A percentile compares a stretch with the other conserved stretches of the same genome.
Evolutionary conservation across 345 rosid genomes (phyloP).

Genomic region (Populus tremula): DNA sequence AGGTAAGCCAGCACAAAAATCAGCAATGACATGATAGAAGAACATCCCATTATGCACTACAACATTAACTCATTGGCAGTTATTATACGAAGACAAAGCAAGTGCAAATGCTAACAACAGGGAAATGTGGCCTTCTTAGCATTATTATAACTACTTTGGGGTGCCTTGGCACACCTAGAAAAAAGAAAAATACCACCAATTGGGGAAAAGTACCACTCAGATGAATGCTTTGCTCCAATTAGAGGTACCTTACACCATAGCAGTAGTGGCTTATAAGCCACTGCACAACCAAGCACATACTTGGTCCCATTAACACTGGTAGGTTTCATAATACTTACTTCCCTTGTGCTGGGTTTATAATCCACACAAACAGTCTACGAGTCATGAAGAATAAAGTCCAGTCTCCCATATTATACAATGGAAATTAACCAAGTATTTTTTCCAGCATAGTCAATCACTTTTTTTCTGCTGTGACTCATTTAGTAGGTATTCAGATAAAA

Average conservation of each 20-base stretch:
- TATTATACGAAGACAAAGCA: not conserved
- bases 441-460: not conserved
- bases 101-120: not conserved
- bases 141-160: not conserved
- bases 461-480: not conserved
- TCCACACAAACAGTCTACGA: not conserved
- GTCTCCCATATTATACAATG: not conserved
- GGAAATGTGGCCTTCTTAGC: not conserved
- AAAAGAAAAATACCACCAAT: not conserved
- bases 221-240: not conserved
- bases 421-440: not conserved
- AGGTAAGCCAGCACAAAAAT: not conserved
- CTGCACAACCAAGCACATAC: not conserved
- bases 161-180: not conserved
- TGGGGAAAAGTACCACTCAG: not conserved
- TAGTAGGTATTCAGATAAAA: not conserved
- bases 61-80: not conserved
- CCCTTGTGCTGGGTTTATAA: not conserved
- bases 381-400: not conserved
- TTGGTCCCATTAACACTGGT: not conserved
- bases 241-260: not conserved
- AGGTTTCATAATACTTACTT: not conserved
- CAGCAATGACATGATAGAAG: not conserved
- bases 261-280: not conserved
- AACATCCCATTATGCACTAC: not conserved